Evolutionary conservation across 2,329 filamentous ascomycete genomes (phyloP).

Genomic region (Nothophaeocryptopus gaeumannii): DNA sequence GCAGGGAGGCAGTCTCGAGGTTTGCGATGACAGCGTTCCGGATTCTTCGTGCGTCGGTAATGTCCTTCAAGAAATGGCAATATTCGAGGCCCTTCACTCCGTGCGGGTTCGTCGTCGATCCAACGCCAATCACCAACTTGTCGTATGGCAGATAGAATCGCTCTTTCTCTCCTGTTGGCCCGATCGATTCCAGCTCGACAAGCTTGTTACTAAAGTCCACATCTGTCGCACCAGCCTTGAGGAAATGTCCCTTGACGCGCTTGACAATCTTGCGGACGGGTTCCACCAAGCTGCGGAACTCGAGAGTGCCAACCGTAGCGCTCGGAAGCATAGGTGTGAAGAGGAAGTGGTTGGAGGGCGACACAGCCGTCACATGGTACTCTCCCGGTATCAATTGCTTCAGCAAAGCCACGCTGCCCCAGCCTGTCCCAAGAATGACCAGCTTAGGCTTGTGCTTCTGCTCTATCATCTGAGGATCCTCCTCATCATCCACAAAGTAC

Average conservation of each 20-base stretch:
- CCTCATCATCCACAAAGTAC: slow-evolving; percentile 83
- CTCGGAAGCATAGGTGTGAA: slow-evolving; percentile 98
- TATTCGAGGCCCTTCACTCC: slow-evolving; percentile 93
- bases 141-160: slow-evolving; percentile 96
- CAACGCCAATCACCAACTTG: slow-evolving; percentile 89
- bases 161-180: slow-evolving; percentile 67
- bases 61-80: slow-evolving; percentile 92
- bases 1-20: slow-evolving; percentile 85
- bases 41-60: slow-evolving; percentile 85
- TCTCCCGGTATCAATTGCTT: slow-evolving; percentile 88
- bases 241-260: slow-evolving; percentile 78
- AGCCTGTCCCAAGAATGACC: slow-evolving; percentile 89
- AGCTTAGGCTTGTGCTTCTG: slow-evolving; percentile 87
- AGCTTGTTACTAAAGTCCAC: slow-evolving; percentile 90
- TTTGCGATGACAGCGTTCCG: slow-evolving; percentile 86
- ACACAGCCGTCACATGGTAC: slow-evolving; percentile 94
- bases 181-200: slow-evolving; percentile 76
- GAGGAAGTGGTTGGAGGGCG: slow-evolving; percentile 92
- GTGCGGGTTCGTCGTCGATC: slow-evolving; percentile 89
- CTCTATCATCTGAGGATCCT: slow-evolving; percentile 64
- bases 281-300: slow-evolving; percentile 86
- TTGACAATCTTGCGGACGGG: slow-evolving; percentile 82
- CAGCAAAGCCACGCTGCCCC: slow-evolving; percentile 87
- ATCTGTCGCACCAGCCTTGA: slow-evolving; percentile 81
- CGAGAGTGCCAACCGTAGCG: slow-evolving; percentile 91